A percentile compares a stretch with the other conserved stretches of the same genome.
Conservation (phyloP, 768 basidiomycete species). For the Termitomyces sp. region DNA sequence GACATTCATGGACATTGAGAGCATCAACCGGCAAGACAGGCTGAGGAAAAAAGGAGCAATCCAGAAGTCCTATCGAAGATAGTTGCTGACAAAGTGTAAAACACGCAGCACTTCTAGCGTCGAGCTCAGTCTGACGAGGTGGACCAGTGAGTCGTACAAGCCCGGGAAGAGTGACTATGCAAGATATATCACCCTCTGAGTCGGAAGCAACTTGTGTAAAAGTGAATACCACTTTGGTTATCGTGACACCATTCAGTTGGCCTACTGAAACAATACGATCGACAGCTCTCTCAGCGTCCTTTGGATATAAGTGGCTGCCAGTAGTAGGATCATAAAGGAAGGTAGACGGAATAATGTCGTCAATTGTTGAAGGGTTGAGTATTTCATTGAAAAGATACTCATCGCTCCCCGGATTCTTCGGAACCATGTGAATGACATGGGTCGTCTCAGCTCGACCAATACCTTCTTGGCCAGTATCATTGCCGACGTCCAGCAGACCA, state of each 20-base stretch:
- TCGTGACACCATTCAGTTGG: constrained; percentile 6
- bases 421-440: constrained; percentile 5
- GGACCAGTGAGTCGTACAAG: constrained; percentile 39
- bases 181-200: constrained; percentile 29
- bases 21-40: constrained; percentile 12
- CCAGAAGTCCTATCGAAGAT: constrained; percentile 44
- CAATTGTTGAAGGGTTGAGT: constrained; percentile 7
- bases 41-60: constrained; percentile 40
- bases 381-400: too few relatives aligned
- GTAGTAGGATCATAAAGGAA: constrained; percentile 60
- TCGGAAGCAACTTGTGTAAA: constrained; percentile 26
- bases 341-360: constrained; percentile 31
- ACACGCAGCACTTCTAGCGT: constrained; percentile 57
- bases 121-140: constrained; percentile 35
- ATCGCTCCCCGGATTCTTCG: not conserved
- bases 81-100: constrained; percentile 49
- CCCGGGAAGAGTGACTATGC: constrained; percentile 42
- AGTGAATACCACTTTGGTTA: constrained; percentile 29
- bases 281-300: constrained; percentile 52
- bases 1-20: constrained; percentile 6
- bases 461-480: not conserved
- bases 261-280: constrained; percentile 40
- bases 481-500: not conserved
- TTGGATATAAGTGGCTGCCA: constrained; percentile 49
- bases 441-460: not conserved